Evolutionary conservation across 495 filamentous ascomycete species (phyloP).

Genomic region (Neurospora sp.): DNA sequence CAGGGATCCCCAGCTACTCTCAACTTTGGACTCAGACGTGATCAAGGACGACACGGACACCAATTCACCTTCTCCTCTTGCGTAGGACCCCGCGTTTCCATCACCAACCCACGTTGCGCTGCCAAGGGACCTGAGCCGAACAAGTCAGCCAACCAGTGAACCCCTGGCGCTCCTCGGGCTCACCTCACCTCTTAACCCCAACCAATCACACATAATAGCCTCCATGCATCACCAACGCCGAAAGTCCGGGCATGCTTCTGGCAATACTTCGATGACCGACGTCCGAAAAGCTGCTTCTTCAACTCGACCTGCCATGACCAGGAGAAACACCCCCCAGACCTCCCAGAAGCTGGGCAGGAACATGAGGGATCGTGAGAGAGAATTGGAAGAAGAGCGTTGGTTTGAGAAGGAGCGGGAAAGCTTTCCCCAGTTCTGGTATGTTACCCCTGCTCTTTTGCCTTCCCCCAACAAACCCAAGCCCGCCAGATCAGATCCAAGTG

Average conservation of each 20-base stretch:
- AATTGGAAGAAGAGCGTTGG: slow-evolving; percentile 36
- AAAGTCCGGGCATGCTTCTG: slow-evolving; percentile 37
- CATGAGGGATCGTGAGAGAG: slow-evolving; percentile 33
- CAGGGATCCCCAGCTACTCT: neutral
- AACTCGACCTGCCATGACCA: slow-evolving; percentile 27
- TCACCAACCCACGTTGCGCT: neutral
- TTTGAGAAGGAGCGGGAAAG: slow-evolving; percentile 39
- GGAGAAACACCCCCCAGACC: slow-evolving; percentile 29
- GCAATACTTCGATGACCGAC: slow-evolving; percentile 39
- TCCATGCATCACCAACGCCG: slow-evolving; percentile 40
- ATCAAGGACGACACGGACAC: neutral
- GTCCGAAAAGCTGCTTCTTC: slow-evolving; percentile 32
- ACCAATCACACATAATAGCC: slow-evolving; percentile 17
- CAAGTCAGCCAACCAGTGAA: slow-evolving; percentile 9
- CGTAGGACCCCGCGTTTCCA: slow-evolving; percentile 3
- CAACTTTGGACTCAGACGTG: neutral
- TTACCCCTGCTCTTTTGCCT: slow-evolving; percentile 4
- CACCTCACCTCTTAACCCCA: neutral
- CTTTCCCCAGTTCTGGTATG: slow-evolving; percentile 44
- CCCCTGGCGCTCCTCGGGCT: slow-evolving; percentile 2
- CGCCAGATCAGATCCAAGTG: neutral
- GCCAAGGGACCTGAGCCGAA: neutral
- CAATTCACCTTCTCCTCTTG: neutral
- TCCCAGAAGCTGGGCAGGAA: slow-evolving; percentile 33
- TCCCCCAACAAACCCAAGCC: neutral